Evolutionary conservation across 2,329 filamentous ascomycete genomes (phyloP), one percentile per base, ranked within the genome.

Genomic region (Phialophora expanda): DNA sequence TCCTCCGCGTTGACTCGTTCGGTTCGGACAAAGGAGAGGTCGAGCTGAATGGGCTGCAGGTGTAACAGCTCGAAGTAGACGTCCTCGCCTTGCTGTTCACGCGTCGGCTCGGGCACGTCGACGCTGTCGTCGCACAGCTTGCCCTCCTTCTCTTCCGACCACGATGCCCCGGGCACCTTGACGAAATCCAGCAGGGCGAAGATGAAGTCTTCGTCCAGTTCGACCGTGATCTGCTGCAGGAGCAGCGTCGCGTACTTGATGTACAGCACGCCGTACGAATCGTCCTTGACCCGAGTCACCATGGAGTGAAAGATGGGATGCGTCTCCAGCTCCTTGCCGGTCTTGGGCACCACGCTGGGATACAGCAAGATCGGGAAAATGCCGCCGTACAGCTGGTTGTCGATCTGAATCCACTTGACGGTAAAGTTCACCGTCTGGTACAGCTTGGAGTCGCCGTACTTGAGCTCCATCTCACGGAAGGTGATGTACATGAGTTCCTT

Each of bases 331-430:
- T 99, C 95, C 75, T 95, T 93, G 41, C 92, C 93, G 70, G 93
- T 95, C 84, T 98, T 98, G 0, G 95, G 94, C 17, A 99, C 95
- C 9, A 99, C 95, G 78, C 93, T 97, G 5, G 95, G 95, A 76
- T 99, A 99, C 64, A 99, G 84, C 32, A 99, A 88, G 80, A 99
- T 96, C 0, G 95, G 95, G 84, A 99, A 99, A 72, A 99, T 93
- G 28, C 96, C 95, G 30, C 96, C 96, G 74, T 99, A 99, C 14
- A 99, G 86, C 78, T 99, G 95, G 73, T 99, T 99, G 79, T 99
- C 95, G 72, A 99, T 91, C 78, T 99, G 95, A 30, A 99, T 95
- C 96, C 96, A 99, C 78, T 99, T 98, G 76, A 98, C 90, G 0
- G 92, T 91, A 58, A 95, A 83, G 56, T 92, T 94, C 68, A 97